phyloP scores from a whole-genome alignment of 805 yeast genomes.

The Peterozyma xylosa region DNA sequence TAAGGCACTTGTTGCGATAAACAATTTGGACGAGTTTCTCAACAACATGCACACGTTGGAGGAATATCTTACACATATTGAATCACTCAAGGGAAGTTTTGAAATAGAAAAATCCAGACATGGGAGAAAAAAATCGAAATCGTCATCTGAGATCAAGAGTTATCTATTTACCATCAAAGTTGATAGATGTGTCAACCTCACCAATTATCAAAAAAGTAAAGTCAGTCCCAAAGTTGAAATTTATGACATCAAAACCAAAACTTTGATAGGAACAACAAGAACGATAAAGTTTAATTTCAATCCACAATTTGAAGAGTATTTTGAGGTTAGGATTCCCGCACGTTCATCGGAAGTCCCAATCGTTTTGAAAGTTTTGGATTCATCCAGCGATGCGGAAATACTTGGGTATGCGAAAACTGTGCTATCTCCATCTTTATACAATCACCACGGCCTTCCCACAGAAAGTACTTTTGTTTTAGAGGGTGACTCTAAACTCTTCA shows the following conservation, averaged over 20 bases:
- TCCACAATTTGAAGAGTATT: constrained; percentile 89
- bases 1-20: constrained; percentile 69
- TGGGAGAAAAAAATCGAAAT: background rate
- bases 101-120: constrained; percentile 22
- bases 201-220: constrained; percentile 31
- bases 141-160: constrained; percentile 24
- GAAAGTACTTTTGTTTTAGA: constrained; percentile 53
- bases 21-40: constrained; percentile 51
- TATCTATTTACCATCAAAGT: constrained; percentile 60
- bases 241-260: constrained; percentile 44
- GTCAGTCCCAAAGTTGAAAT: constrained; percentile 52
- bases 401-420: constrained; percentile 58
- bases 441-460: constrained; percentile 62
- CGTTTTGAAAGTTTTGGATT: constrained; percentile 70
- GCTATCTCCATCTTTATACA: constrained; percentile 54
- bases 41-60: constrained; percentile 45
- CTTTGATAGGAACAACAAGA: constrained; percentile 63
- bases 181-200: constrained; percentile 55
- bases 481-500: constrained; percentile 57
- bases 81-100: constrained; percentile 28
- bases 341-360: constrained; percentile 28
- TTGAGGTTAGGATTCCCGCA: constrained; percentile 36
- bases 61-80: constrained; percentile 23
- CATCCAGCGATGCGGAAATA: constrained; percentile 37
- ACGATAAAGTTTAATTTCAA: constrained; percentile 50